phyloP scores from a whole-genome alignment of 75 land plant genomes.

The Adiantum capillusveneris region DNA sequence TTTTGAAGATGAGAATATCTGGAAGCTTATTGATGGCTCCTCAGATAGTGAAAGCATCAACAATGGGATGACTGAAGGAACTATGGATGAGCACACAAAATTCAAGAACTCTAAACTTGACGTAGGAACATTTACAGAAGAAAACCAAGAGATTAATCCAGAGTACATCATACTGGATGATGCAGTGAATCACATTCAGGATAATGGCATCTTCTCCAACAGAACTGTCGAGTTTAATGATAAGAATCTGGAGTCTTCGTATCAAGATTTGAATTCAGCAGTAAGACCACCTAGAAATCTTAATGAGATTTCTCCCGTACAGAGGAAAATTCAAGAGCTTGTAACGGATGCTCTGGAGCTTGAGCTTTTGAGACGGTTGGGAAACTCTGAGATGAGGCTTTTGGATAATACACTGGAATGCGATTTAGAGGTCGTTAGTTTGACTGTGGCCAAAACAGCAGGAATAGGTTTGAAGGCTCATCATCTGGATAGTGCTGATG shows the following conservation, averaged over 20 bases:
- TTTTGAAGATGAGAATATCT: constrained; percentile 6
- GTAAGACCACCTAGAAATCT: background rate
- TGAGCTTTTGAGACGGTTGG: constrained; percentile 65
- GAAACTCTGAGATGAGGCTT: constrained; percentile 23
- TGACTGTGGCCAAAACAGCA: constrained; percentile 45
- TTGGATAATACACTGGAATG: constrained; percentile 30
- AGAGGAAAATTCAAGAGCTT: constrained; percentile 20
- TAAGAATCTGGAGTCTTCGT: too few species aligned
- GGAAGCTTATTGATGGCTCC: background rate
- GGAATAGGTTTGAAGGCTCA: background rate
- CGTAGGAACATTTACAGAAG: background rate
- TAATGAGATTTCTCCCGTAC: background rate
- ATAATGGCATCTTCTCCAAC: too few species aligned
- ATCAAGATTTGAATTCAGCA: too few species aligned
- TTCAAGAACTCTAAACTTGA: background rate
- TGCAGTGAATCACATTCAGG: constrained; percentile 3
- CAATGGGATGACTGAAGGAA: too few species aligned
- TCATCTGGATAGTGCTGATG: constrained; percentile 5
- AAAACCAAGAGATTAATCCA: constrained; percentile 36
- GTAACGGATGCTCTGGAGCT: constrained; percentile 55
- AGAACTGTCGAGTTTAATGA: too few species aligned
- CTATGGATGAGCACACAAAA: too few species aligned
- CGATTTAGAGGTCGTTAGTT: constrained; percentile 61
- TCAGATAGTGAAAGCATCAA: background rate
- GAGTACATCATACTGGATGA: constrained; percentile 39